A percentile compares a stretch with the other conserved stretches of the same genome.
Evolutionary conservation across 306 rosid species (phyloP).

Genomic region (Vigna reflexopilosa): DNA sequence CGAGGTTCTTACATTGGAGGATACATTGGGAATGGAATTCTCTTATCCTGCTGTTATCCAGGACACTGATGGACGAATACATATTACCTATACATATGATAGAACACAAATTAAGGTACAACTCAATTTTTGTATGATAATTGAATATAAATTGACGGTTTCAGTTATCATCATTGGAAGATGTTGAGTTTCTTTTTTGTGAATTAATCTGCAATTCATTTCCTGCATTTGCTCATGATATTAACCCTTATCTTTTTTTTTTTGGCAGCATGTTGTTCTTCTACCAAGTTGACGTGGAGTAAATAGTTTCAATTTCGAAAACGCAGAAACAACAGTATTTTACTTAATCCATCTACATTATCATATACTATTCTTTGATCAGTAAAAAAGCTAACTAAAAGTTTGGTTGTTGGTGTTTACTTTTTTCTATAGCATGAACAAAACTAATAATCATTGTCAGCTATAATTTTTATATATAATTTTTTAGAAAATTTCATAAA

Average conservation of each 20-base stretch:
- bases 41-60: constrained; percentile 96
- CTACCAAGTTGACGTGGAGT: constrained; percentile 52
- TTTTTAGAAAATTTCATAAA: neutral
- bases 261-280: constrained; percentile 82
- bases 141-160: constrained; percentile 30
- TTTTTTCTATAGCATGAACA: neutral
- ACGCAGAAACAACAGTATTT: constrained; percentile 31
- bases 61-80: constrained; percentile 75
- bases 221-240: constrained; percentile 21
- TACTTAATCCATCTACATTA: neutral
- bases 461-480: neutral
- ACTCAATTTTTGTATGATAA: constrained; percentile 22
- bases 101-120: constrained; percentile 89
- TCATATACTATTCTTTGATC: neutral
- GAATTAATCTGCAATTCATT: constrained; percentile 20
- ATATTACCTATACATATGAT: constrained; percentile 82
- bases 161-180: constrained; percentile 5
- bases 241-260: constrained; percentile 10
- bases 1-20: constrained; percentile 79
- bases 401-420: neutral
- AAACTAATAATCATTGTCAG: neutral
- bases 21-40: constrained; percentile 70
- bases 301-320: constrained; percentile 15
- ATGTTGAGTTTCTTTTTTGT: constrained; percentile 4
- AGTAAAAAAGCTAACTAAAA: neutral